Percentiles rank a stretch among this genome's conserved stretches.
Evolutionary conservation across 495 filamentous ascomycete genomes (phyloP).

Genomic region (Immersiella caudata): DNA sequence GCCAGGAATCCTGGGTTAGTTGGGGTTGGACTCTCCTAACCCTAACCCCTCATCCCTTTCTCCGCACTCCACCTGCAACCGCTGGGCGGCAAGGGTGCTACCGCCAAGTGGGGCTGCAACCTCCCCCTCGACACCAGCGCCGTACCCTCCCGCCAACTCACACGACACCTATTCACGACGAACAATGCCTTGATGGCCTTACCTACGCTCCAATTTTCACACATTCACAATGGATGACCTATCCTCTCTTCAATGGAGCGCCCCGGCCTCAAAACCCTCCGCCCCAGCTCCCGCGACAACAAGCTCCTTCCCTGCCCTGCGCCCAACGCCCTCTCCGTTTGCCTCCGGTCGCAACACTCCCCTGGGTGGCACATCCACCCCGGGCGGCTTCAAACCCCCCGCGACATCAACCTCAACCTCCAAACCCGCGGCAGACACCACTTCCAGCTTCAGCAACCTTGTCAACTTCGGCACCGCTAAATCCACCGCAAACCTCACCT

Average conservation of each 20-base stretch:
- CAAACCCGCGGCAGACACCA: conserved; percentile 59
- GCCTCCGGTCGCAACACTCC: conserved; percentile 71
- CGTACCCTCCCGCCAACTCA: background rate
- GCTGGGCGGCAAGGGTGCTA: background rate
- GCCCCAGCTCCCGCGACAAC: conserved; percentile 21
- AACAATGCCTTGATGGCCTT: background rate
- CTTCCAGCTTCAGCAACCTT: conserved; percentile 78
- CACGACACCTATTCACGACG: background rate
- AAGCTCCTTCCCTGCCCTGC: conserved; percentile 61
- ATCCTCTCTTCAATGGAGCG: conserved; percentile 53
- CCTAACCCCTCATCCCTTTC: background rate
- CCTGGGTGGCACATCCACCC: conserved; percentile 29
- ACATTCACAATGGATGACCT: conserved; percentile 57
- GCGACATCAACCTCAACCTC: conserved; percentile 61
- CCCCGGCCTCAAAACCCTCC: conserved; percentile 35
- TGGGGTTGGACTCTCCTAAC: background rate
- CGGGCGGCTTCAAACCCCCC: conserved; percentile 49
- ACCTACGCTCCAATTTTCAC: background rate
- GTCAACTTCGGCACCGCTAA: conserved; percentile 75
- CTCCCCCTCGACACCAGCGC: background rate
- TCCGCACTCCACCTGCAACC: background rate
- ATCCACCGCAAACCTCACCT: conserved; percentile 67
- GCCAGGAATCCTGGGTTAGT: too few species aligned
- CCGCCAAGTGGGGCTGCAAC: background rate
- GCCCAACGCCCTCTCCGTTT: conserved; percentile 61